Conservation (phyloP, 179 eudicot genomes). For the Gypsophila paniculata region DNA sequence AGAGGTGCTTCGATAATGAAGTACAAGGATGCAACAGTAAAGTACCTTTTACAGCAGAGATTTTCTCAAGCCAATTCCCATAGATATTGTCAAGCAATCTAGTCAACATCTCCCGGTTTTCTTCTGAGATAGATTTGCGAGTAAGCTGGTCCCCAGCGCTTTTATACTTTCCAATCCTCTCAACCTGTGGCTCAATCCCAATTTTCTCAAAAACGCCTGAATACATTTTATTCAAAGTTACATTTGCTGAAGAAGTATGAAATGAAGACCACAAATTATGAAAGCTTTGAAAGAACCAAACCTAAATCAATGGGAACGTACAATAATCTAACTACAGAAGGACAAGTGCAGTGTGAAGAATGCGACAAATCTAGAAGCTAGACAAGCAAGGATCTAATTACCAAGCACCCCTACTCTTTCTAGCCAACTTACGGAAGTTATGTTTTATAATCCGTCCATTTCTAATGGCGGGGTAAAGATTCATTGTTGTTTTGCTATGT, state of each 20-base stretch:
- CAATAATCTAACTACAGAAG: neutral
- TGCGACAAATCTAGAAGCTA: neutral
- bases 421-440: too few species aligned
- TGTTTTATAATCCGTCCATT: neutral
- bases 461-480: neutral
- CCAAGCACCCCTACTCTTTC: too few species aligned
- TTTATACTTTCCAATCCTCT: slow-evolving; percentile 92
- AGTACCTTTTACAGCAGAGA: slow-evolving; percentile 69
- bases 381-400: too few species aligned
- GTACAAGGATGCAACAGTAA: slow-evolving; percentile 23
- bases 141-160: slow-evolving; percentile 86
- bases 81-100: slow-evolving; percentile 81
- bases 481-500: neutral
- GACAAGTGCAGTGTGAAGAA: neutral
- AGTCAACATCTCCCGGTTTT: slow-evolving; percentile 91
- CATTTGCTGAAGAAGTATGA: slow-evolving; percentile 13
- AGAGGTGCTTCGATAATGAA: slow-evolving; percentile 11
- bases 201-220: slow-evolving; percentile 82
- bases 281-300: neutral
- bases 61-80: slow-evolving; percentile 73
- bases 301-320: neutral
- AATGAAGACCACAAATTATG: neutral
- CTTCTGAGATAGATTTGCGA: slow-evolving; percentile 76
- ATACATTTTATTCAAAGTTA: slow-evolving; percentile 3
- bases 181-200: slow-evolving; percentile 86